Percentiles rank a stretch among this genome's conserved stretches.
These are phyloP conservation scores for Starmerella tilneyi DNA, from an alignment of 805 yeast genomes.

Conservation along the genomic window DNA sequence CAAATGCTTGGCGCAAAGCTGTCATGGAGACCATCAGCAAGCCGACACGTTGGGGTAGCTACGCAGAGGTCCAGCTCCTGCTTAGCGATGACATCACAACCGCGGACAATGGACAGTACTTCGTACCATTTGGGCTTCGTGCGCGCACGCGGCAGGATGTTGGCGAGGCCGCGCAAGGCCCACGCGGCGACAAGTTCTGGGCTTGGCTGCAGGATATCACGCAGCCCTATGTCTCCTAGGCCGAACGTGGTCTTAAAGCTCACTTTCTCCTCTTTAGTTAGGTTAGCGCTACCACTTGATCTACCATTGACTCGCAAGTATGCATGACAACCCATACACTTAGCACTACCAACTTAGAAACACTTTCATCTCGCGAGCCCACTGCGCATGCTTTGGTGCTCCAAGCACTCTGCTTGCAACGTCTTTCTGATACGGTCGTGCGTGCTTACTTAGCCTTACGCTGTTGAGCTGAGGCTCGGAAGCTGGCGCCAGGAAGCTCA, in stretches of 20 bases:
- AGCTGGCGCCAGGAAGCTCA: background rate
- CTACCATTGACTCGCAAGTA: too few relatives aligned
- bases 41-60: conserved; percentile 36
- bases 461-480: too few relatives aligned
- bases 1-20: conserved; percentile 19
- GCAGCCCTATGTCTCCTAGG: too few relatives aligned
- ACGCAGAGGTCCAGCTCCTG: conserved; percentile 38
- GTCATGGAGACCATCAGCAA: conserved; percentile 18
- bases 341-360: too few relatives aligned
- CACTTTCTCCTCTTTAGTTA: too few relatives aligned
- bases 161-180: conserved; percentile 30
- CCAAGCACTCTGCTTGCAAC: background rate
- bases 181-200: conserved; percentile 34
- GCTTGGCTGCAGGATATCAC: conserved; percentile 25
- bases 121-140: conserved; percentile 37
- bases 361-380: too few relatives aligned
- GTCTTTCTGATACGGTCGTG: too few relatives aligned
- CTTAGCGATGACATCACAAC: conserved; percentile 33
- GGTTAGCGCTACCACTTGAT: too few relatives aligned
- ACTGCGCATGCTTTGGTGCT: too few relatives aligned
- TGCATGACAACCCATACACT: too few relatives aligned
- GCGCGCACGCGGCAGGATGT: conserved; percentile 35
- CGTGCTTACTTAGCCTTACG: background rate
- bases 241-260: too few relatives aligned
- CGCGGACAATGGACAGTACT: conserved; percentile 32